phyloP scores from a whole-genome alignment of 805 yeast genomes.

The Ascoidea rubescens region DNA sequence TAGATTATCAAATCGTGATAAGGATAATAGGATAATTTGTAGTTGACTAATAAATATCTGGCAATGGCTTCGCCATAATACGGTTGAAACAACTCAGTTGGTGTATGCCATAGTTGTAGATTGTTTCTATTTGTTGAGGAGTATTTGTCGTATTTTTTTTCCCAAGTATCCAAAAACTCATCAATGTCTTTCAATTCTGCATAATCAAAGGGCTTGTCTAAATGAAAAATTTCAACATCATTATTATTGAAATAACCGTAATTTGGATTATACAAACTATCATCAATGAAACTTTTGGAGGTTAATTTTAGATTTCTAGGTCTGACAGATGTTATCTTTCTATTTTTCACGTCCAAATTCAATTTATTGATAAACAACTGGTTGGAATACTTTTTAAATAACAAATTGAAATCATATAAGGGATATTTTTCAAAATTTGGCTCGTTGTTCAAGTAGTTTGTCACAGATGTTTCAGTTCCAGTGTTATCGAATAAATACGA shows the following conservation, averaged over 20 bases:
- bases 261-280: constrained; percentile 64
- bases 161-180: constrained; percentile 59
- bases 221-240: constrained; percentile 66
- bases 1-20: constrained; percentile 61
- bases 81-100: constrained; percentile 76
- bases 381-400: constrained; percentile 15
- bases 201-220: constrained; percentile 51
- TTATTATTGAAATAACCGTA: constrained; percentile 67
- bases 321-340: constrained; percentile 21
- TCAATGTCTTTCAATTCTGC: constrained; percentile 44
- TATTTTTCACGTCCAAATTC: constrained; percentile 9
- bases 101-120: constrained; percentile 78
- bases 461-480: constrained; percentile 22
- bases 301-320: constrained; percentile 59
- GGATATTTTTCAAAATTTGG: constrained; percentile 30
- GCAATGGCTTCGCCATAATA: constrained; percentile 81
- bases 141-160: constrained; percentile 41
- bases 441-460: constrained; percentile 17
- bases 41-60: constrained; percentile 58
- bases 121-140: constrained; percentile 17
- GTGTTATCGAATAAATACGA: constrained; percentile 17
- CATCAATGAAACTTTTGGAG: constrained; percentile 72
- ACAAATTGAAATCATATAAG: constrained; percentile 21
- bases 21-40: constrained; percentile 54
- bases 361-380: neutral